Evolutionary conservation across 768 basidiomycete species (phyloP), one percentile per base, ranked within the genome.

Genomic region (Tulasnella sp.): DNA sequence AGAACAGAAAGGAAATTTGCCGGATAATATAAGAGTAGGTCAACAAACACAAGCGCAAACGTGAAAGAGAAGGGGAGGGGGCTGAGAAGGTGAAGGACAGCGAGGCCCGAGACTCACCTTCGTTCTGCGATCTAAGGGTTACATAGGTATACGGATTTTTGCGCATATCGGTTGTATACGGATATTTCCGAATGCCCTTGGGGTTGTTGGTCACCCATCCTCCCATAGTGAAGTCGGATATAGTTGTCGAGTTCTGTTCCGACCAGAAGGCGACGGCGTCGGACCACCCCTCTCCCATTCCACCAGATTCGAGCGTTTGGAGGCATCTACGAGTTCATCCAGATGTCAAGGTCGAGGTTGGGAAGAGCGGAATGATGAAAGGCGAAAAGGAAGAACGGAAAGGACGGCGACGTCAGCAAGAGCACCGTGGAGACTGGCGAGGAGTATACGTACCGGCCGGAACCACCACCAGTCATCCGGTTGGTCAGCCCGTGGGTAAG

Each of bases 251-350:
- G 10, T 70, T 78, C 29, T 75, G 77, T 74, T 87, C 84, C 9
- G 82, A 83, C 83, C 83, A 79, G 40, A 77, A 75, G 9, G 79
- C 79, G 42, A 82, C 46, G 29, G 77, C 79, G 82, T 90, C 90
- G 5, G 88, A 88, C 90, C 90, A 91, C 20, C 89, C 90, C 83
- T 92, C 91, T 55, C 90, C 91, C 87, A 92, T 87, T 18, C 91
- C 91, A 29, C 89, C 89, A 3, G 90, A 85, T 81, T 92, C 91
- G 44, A 86, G 85, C 32, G 51, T 1, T n/a, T n/a, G 23, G 23
- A 51, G 51, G 6, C 51, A 20, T 9, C 51, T 51, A 11, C 13
- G 16, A 1, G 44, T 13, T 13, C 13, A 44, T 4, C 44, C 44
- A 18, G 3, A 44, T 44, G 76, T 13, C 44, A 44, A 13, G 44